Percentiles rank a stretch among this genome's conserved stretches.
Conservation (phyloP, 2,329 filamentous ascomycete species). For the Cytospora chrysosperma region DNA sequence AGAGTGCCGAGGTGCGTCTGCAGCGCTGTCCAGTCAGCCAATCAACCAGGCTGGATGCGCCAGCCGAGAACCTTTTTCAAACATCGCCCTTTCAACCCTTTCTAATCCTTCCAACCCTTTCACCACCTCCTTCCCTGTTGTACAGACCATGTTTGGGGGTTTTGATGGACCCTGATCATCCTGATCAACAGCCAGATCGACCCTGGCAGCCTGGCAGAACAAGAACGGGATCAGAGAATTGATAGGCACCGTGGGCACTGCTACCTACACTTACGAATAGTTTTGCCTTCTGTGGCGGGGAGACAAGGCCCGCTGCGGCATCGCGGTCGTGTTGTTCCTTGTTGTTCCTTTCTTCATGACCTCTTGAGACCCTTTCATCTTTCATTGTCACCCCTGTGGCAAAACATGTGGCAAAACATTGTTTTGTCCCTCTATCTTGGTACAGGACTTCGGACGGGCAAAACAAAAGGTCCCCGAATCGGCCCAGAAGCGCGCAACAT, state of each 20-base stretch:
- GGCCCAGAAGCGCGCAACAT: not conserved
- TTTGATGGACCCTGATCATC: not conserved
- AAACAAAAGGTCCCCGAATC: not conserved
- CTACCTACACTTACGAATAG: too few species aligned
- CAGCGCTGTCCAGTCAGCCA: not conserved
- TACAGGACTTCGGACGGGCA: not conserved
- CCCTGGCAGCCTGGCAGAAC: too few species aligned
- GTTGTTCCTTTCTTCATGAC: not conserved
- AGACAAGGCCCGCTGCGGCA: too few species aligned
- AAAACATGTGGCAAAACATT: too few species aligned
- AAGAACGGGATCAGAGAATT: not conserved
- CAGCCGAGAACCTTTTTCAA: constrained; percentile 22
- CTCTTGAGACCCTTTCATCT: not conserved
- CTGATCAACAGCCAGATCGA: not conserved
- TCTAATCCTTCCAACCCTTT: too few species aligned
- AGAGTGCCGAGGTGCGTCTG: not conserved
- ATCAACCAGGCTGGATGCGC: not conserved
- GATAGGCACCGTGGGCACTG: too few species aligned
- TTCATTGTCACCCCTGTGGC: not conserved
- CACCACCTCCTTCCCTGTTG: constrained; percentile 7
- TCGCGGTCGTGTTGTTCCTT: not conserved
- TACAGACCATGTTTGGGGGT: not conserved
- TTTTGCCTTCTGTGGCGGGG: too few species aligned
- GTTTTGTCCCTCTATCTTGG: too few species aligned
- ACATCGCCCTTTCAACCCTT: constrained; percentile 13